Conservation (phyloP, 208 protist genomes). For the Naegleria gruberi region DNA sequence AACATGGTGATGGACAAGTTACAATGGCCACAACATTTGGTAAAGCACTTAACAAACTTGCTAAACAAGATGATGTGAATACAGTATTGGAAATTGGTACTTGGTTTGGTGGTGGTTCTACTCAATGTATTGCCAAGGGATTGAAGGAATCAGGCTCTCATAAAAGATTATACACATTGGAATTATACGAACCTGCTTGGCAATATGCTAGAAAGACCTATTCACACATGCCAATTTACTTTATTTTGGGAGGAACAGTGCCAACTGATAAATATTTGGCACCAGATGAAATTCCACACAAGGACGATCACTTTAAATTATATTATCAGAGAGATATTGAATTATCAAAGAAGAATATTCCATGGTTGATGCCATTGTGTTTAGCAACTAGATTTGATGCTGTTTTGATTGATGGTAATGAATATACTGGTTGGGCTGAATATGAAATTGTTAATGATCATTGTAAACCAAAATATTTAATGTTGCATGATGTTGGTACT, state of each 20-base stretch:
- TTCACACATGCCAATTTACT: neutral
- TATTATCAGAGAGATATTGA: constrained; percentile 27
- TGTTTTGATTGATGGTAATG: constrained; percentile 26
- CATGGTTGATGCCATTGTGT: constrained; percentile 12
- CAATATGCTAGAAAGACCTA: constrained; percentile 11
- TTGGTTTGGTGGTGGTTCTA: constrained; percentile 24
- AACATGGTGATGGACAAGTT: neutral
- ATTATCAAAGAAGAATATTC: neutral
- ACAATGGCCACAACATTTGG: neutral
- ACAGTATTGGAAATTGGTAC: constrained; percentile 22
- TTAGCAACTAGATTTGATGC: constrained; percentile 20
- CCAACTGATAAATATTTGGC: constrained; percentile 17
- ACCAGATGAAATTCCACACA: constrained; percentile 19
- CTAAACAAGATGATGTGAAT: neutral
- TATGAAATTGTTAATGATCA: neutral
- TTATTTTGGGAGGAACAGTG: constrained; percentile 18
- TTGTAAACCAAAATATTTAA: constrained; percentile 21
- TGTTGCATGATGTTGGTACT: constrained; percentile 19
- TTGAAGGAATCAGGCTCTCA: neutral
- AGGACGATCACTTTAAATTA: neutral
- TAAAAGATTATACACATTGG: constrained; percentile 23
- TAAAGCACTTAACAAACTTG: neutral
- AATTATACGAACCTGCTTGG: constrained; percentile 14
- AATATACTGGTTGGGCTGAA: constrained; percentile 24
- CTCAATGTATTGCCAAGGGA: constrained; percentile 9